A percentile compares a stretch with the other conserved stretches of the same genome.
These are phyloP conservation scores for Chytridiales sp. DNA, from an alignment of 371 early-diverging fungal genomes.

Conservation along the genomic window DNA sequence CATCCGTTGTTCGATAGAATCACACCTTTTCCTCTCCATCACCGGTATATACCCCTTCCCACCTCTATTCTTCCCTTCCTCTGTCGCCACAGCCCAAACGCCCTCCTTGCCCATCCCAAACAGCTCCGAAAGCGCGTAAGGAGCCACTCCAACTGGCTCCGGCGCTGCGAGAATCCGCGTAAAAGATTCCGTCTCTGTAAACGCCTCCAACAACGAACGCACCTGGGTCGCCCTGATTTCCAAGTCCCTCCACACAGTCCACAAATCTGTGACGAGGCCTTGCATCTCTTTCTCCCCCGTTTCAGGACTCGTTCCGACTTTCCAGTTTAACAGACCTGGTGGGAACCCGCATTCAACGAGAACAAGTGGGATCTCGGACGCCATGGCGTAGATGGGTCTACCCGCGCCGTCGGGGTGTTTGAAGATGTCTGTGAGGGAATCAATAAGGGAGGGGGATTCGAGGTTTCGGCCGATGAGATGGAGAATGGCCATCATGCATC, in stretches of 20 bases:
- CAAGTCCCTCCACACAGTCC: slow-evolving; percentile 24
- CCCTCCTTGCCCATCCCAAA: slow-evolving; percentile 8
- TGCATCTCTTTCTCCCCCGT: neutral
- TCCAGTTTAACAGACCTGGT: slow-evolving; percentile 31
- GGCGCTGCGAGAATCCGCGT: neutral
- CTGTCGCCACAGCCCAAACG: slow-evolving; percentile 5
- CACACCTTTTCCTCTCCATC: slow-evolving; percentile 27
- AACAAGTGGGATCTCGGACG: slow-evolving; percentile 82
- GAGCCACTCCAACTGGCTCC: neutral
- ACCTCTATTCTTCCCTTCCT: slow-evolving; percentile 14
- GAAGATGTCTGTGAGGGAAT: slow-evolving; percentile 56
- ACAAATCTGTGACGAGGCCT: slow-evolving; percentile 2
- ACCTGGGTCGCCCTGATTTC: slow-evolving; percentile 28
- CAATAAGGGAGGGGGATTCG: slow-evolving; percentile 63
- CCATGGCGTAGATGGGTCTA: slow-evolving; percentile 80
- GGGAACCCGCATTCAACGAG: slow-evolving; percentile 83
- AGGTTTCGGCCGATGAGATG: slow-evolving; percentile 77
- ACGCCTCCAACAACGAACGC: slow-evolving; percentile 8
- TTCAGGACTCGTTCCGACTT: neutral
- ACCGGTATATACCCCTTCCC: slow-evolving; percentile 21
- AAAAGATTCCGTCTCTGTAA: neutral
- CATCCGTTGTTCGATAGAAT: slow-evolving; percentile 28
- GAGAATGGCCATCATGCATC: slow-evolving; percentile 91
- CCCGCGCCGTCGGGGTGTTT: slow-evolving; percentile 45
- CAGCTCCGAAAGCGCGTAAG: slow-evolving; percentile 1